These are phyloP conservation scores for Aspergillus fijiensis DNA, from an alignment of 2,329 filamentous ascomycete species.

Conservation along the genomic window DNA sequence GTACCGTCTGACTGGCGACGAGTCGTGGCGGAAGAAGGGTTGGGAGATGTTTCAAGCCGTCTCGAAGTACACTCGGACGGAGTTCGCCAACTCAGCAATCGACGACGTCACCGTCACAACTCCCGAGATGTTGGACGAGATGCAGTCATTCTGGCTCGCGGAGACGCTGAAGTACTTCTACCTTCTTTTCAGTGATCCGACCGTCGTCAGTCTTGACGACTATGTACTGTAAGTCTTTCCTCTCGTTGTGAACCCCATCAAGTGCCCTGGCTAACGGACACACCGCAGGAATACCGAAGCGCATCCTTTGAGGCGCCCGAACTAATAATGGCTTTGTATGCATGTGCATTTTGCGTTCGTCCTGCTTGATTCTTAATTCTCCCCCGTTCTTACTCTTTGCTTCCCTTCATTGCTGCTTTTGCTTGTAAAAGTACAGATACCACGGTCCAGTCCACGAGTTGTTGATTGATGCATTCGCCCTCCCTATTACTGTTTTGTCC, in stretches of 20 bases:
- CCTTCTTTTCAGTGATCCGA: constrained; percentile 47
- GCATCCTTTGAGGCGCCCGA: constrained; percentile 40
- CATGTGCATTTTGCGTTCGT: constrained; percentile 6
- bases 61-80: constrained; percentile 59
- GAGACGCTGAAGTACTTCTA: constrained; percentile 52
- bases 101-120: constrained; percentile 60
- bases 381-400: not conserved
- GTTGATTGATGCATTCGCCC: constrained; percentile 2
- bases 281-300: constrained; percentile 41
- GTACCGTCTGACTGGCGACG: constrained; percentile 69
- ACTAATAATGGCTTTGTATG: constrained; percentile 18
- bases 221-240: constrained; percentile 44
- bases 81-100: constrained; percentile 64
- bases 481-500: not conserved
- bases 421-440: constrained; percentile 10
- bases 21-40: constrained; percentile 64
- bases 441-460: constrained; percentile 7
- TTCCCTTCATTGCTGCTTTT: not conserved
- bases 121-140: constrained; percentile 55
- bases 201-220: constrained; percentile 46
- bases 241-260: not conserved
- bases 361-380: constrained; percentile 1
- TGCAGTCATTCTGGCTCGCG: constrained; percentile 73
- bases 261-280: constrained; percentile 4
- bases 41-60: constrained; percentile 73